phyloP scores from a whole-genome alignment of 345 rosid genomes.

The Syzygium oleosum region DNA sequence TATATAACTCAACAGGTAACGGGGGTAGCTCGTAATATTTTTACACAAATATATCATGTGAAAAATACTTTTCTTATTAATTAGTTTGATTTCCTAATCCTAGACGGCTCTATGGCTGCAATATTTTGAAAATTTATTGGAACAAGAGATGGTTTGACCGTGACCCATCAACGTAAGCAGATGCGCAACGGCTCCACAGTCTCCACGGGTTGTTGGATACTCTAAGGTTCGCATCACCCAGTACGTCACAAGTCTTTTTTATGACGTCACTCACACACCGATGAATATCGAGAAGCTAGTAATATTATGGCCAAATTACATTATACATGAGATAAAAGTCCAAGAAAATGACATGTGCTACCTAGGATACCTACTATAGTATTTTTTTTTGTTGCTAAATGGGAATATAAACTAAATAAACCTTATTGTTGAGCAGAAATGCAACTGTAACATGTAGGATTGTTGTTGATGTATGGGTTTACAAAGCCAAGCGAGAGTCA shows the following conservation, averaged over 20 bases:
- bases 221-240: neutral
- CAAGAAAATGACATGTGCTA: neutral
- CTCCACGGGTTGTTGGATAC: neutral
- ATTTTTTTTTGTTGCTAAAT: neutral
- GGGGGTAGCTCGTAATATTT: neutral
- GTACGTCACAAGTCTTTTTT: neutral
- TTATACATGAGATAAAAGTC: neutral
- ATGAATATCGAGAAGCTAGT: neutral
- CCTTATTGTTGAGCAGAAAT: neutral
- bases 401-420: neutral
- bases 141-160: neutral
- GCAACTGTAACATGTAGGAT: neutral
- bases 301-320: neutral
- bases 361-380: neutral
- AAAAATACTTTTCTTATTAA: neutral
- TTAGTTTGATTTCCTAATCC: neutral
- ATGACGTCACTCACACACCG: neutral
- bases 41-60: neutral
- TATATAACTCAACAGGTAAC: neutral
- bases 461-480: neutral
- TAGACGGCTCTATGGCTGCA: neutral
- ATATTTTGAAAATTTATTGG: neutral
- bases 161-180: neutral
- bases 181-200: neutral
- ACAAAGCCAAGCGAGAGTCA: accelerated